Base-by-base conservation (phyloP, 768 basidiomycete genomes). In the Rhizopogon sp. region DNA sequence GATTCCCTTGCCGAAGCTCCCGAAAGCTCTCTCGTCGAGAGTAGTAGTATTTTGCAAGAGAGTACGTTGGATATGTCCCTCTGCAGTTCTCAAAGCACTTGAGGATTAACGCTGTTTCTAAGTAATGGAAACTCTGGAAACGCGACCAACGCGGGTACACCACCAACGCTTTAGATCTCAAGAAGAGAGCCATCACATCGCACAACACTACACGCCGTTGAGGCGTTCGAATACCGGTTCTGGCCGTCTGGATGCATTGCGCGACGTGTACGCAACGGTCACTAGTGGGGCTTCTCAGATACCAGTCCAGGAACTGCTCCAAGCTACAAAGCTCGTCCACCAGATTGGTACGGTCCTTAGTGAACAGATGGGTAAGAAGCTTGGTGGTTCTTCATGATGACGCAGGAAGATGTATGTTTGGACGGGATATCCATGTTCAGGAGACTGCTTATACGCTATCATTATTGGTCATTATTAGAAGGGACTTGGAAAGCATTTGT, bases 231-330 rank as follows among this genome's bases (percentile, higher is more conserved):
- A 70, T 39, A 78, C 73, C 1, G 66, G 71, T 3, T 74, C 76
- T 6, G 64, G 72, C 5, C 74, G 70, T n/a, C 64, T 84, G 17
- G 74, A 75, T 3, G 74, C 70, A 5, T 61, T 82, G 25, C 72
- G 72, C 52, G 70, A 70, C 9, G 76, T 78, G 10, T 79, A 77
- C 55, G 71, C 72, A 8, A 72, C 73, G 10, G 60, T 83, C 13
- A 58, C 68, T 7, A 69, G 71, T 11, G 74, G 74, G 8, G 74
- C 67, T 7, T 81, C 80, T 17, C 81, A 84, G 54, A 70, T 79
- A 33, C 71, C 78, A 14, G 66, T 78, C 25, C 68, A 78, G 22
- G 80, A 82, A 57, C 71, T 84, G 13, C 58, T 78, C 13, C 74
- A 75, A 28, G 79, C 79, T 8, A 73, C 75, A 16, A 69, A 62